Base-by-base conservation (phyloP, 2,329 filamentous ascomycete species). In the Leptographium radiaticola region DNA sequence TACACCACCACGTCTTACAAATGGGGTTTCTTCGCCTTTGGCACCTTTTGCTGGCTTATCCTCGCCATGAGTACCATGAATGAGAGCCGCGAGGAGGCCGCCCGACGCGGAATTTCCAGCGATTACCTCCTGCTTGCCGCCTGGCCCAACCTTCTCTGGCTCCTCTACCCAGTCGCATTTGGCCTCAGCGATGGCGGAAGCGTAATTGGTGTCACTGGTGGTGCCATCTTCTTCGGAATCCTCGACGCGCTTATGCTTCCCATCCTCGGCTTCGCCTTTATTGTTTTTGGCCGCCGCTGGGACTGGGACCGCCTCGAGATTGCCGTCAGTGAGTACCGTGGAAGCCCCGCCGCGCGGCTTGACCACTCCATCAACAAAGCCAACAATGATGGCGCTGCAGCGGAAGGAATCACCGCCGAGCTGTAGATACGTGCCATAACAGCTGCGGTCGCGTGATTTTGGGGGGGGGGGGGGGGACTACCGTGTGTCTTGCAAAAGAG, bases 11-110 rank as follows among this genome's bases (percentile, higher is more conserved):
- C 70, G 49, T 69, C 66, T 59, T 79, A 80, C 65, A 79, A 78
- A 64, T 80, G 76, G 76, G 77, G 77, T 7, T 80, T 77, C 68
- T 80, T 67, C 61, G 71, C 66, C 57, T 76, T 78, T 54, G 76
- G 75, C 58, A 74, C 72, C 15, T 56, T 72, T 16, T 71, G 74
- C 42, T 75, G 67, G 55, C 40, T 73, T 8, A 64, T 74, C 50
- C 67, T 79, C n/a, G 70, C 71, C 33, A 64, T 67, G 62, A 70
- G 68, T 57, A 75, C 71, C 1, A 75, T 71, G 2, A 58, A 77
- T 34, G 58, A 64, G 50, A 62, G 67, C 49, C 69, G 62, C 9
- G 62, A 64, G 40, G 63, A 66, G 1, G 72, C 74, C 13, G 60
- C 59, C 42, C 70, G 70, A 46, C 61, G 76, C 49, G 71, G 70